Percentiles rank a stretch among this genome's conserved stretches.
Evolutionary conservation across 768 basidiomycete species (phyloP).

Genomic region (Hypsizygus marmoreus): DNA sequence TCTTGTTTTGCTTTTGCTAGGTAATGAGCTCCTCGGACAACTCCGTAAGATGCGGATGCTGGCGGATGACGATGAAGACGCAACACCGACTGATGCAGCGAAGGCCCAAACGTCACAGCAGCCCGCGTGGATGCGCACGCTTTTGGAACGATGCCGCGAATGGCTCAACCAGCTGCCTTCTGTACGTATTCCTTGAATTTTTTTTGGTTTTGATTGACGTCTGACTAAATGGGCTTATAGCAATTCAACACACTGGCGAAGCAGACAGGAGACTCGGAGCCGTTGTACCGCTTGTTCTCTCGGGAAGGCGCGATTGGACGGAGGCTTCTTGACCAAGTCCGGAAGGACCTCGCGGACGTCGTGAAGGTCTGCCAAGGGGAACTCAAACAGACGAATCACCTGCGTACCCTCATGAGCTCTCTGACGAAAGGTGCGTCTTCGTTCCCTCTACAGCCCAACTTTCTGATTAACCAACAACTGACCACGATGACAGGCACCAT

Average conservation of each 20-base stretch:
- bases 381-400: slow-evolving; percentile 94
- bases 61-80: slow-evolving; percentile 82
- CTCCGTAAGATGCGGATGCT: slow-evolving; percentile 92
- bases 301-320: slow-evolving; percentile 84
- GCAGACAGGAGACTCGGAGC: slow-evolving; percentile 75
- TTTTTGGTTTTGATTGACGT: slow-evolving; percentile 14
- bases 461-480: neutral
- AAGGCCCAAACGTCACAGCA: slow-evolving; percentile 70
- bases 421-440: slow-evolving; percentile 76
- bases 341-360: slow-evolving; percentile 79
- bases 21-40: slow-evolving; percentile 80
- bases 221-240: slow-evolving; percentile 33
- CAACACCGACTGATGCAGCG: slow-evolving; percentile 48
- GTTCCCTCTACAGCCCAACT: neutral
- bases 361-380: slow-evolving; percentile 83
- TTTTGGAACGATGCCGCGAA: slow-evolving; percentile 80
- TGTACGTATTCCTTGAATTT: slow-evolving; percentile 42
- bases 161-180: slow-evolving; percentile 80
- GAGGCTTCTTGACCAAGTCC: slow-evolving; percentile 77
- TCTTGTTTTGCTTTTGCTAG: slow-evolving; percentile 38
- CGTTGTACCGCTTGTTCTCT: slow-evolving; percentile 84
- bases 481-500: slow-evolving; percentile 88
- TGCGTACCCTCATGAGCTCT: slow-evolving; percentile 87
- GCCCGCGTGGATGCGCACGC: slow-evolving; percentile 92
- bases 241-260: slow-evolving; percentile 65